phyloP scores from a whole-genome alignment of 2,329 filamentous ascomycete species.

The Keithomyces neogunnii region DNA sequence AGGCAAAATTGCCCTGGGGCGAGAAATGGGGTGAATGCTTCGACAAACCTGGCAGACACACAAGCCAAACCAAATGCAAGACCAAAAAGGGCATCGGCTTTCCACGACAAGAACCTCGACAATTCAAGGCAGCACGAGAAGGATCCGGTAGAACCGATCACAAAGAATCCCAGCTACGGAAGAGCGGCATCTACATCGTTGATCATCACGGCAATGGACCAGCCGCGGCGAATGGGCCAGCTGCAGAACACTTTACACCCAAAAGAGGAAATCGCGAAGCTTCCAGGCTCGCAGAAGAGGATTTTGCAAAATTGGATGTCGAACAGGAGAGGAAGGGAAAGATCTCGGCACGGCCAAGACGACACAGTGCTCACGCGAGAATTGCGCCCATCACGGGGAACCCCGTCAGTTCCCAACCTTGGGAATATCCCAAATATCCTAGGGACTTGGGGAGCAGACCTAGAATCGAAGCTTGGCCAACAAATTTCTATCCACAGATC shows the following conservation, averaged over 20 bases:
- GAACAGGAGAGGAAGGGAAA: slow-evolving; percentile 10
- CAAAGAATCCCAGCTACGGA: background rate
- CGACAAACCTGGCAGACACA: background rate
- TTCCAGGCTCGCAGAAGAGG: background rate
- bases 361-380: background rate
- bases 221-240: background rate
- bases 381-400: background rate
- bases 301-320: slow-evolving; percentile 4
- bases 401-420: background rate
- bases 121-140: background rate
- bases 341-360: background rate
- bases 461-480: background rate
- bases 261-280: background rate
- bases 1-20: slow-evolving; percentile 8
- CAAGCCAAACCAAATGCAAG: background rate
- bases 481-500: slow-evolving; percentile 5
- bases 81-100: background rate
- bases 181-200: background rate
- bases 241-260: background rate
- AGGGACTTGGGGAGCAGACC: background rate
- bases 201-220: background rate
- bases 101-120: background rate
- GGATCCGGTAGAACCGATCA: background rate
- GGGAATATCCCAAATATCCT: background rate
- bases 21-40: background rate